Base-by-base conservation (phyloP, 306 rosid species). In the Purshia tridentata region DNA sequence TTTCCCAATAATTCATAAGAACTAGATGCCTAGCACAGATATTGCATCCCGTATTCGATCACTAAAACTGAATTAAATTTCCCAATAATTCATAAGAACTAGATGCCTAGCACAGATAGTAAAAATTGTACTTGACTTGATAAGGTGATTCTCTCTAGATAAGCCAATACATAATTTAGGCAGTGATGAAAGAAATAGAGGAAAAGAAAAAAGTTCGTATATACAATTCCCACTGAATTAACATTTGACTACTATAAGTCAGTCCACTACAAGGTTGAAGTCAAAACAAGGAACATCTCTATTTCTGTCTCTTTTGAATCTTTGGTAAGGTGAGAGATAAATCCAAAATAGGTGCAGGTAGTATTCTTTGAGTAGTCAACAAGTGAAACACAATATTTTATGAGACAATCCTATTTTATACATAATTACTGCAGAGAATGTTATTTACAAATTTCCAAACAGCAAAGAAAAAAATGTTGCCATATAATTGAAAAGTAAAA, bases 41-140 rank as follows among this genome's bases (percentile, higher is more conserved):
- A 86, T 51, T 18, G 97, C 96, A 81, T 93, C 97, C 42, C 96
- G 96, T 73, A 94, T 90, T 65, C 98, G 98, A 79, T 94, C 98
- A 53, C 91, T 94, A 66, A 94, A 94, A 82, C 98, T 94, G 82
- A 67, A 29, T 29, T 47, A 56, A 76, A 51, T 20, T 71, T 29
- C 74, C 78, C 76, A 74, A 72, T 46, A 40, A 29, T 29, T 29
- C 35, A 29, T 29, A 29, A 29, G 35, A 29, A 29, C 35, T 29
- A 29, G 35, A 2, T 29, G 35, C 35, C 35, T 29, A 2, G 35
- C 7, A 52, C 49, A 83, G 56, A 79, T 65, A 62, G 39, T 55
- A 29, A 84, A 35, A 8, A 48, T 37, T 9, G 51, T 12, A 53
- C 39, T 5, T 18, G 15, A 18, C 64, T 49, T 45, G 23, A 18